These are phyloP conservation scores for Cladorrhinum samala DNA, from an alignment of 495 filamentous ascomycete species.

Conservation along the genomic window DNA sequence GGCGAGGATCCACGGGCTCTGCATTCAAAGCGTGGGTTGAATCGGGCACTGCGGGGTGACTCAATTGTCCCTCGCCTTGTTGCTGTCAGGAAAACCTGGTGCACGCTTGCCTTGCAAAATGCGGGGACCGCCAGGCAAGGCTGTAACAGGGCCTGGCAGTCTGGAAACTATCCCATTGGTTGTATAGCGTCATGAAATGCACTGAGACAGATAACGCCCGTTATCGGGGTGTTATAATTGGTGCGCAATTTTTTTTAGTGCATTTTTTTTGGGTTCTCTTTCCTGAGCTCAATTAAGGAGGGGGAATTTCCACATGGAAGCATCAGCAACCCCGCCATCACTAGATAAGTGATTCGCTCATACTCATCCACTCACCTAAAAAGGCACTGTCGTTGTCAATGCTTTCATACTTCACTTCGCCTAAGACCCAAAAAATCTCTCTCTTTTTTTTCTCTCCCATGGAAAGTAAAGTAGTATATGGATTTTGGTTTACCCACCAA, in stretches of 20 bases:
- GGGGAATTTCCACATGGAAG: too few relatives aligned
- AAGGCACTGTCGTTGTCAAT: too few relatives aligned
- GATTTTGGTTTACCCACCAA: too few relatives aligned
- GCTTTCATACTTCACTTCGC: too few relatives aligned
- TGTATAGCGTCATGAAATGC: not conserved
- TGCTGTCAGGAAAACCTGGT: constrained; percentile 19
- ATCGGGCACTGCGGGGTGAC: constrained; percentile 21
- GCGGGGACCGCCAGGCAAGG: constrained; percentile 17
- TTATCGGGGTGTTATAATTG: not conserved
- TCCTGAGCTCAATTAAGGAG: too few relatives aligned
- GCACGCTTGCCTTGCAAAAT: constrained; percentile 1
- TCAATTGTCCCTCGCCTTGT: constrained; percentile 20
- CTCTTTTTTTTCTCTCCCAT: too few relatives aligned
- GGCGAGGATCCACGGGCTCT: constrained; percentile 21
- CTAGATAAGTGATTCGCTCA: too few relatives aligned
- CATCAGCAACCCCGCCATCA: too few relatives aligned
- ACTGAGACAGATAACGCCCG: not conserved
- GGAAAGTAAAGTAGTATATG: too few relatives aligned
- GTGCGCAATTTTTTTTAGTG: not conserved
- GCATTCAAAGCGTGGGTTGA: constrained; percentile 24
- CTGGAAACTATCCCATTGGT: not conserved
- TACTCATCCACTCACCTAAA: too few relatives aligned
- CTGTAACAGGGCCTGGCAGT: constrained; percentile 3
- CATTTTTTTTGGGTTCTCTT: too few relatives aligned
- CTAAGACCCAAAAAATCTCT: too few relatives aligned